Conservation (phyloP, 108 stramenopile genomes). For the Fragilariopsis cylindrus region DNA sequence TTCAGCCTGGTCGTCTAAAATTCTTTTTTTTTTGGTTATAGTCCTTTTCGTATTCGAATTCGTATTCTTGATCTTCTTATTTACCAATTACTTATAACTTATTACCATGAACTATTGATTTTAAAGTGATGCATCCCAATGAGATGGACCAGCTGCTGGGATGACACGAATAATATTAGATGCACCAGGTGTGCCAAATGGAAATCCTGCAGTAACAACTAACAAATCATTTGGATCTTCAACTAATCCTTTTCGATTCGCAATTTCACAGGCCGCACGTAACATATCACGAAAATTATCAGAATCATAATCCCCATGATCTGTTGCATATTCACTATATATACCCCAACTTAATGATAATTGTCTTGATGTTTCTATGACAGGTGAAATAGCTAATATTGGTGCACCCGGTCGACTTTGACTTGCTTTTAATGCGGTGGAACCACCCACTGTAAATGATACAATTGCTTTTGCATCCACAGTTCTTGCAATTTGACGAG, state of each 20-base stretch:
- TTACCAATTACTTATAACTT: neutral
- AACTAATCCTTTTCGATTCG: constrained; percentile 68
- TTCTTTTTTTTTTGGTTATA: too few species aligned
- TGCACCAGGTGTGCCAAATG: constrained; percentile 83
- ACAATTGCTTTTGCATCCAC: constrained; percentile 73
- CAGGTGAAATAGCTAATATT: constrained; percentile 77
- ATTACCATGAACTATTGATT: neutral
- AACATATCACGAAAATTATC: constrained; percentile 55
- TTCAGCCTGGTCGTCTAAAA: too few species aligned
- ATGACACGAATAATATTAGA: constrained; percentile 83
- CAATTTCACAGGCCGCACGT: constrained; percentile 56
- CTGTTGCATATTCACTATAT: constrained; percentile 53
- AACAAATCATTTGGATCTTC: constrained; percentile 64
- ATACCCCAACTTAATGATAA: constrained; percentile 83
- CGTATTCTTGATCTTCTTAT: neutral
- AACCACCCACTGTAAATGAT: constrained; percentile 75
- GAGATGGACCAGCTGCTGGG: constrained; percentile 82
- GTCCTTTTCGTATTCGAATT: too few species aligned
- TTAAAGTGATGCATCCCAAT: constrained; percentile 51
- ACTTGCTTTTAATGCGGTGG: constrained; percentile 71
- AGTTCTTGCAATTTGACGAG: constrained; percentile 60
- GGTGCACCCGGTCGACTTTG: constrained; percentile 77
- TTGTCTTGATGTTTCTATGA: constrained; percentile 71
- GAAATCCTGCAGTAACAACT: constrained; percentile 84
- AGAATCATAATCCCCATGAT: constrained; percentile 33